Evolutionary conservation across 2,329 filamentous ascomycete genomes (phyloP), one percentile per base, ranked within the genome.

Genomic region (Monosporascus ibericus): DNA sequence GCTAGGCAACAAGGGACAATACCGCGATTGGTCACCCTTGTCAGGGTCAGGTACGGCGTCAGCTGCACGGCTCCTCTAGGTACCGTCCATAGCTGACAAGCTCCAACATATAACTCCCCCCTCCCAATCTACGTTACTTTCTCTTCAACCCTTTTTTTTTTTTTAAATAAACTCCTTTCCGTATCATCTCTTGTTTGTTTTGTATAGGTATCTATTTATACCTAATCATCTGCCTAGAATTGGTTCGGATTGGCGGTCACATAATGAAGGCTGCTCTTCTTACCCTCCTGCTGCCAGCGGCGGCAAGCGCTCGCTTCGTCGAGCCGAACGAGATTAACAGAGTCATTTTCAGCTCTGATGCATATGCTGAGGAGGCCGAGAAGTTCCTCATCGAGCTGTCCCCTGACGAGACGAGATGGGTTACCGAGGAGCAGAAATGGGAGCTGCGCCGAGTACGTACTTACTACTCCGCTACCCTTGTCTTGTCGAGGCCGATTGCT

Each of bases 361-460:
- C 68, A 24, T 57, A 65, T 18, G 48, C 64, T 15, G 63, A 58
- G 54, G 60, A 70, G 60, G 55, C 55, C 36, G 80, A 86, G 63
- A 77, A 77, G 61, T 94, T 81, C 69, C 78, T 95, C 47, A 85
- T 99, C 58, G 92, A 97, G 75, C 78, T 94, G 25, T 80, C 82
- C n/a, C 90, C 90, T 3, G 90, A 88, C 52, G 80, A 92, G 67
- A 92, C 86, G 24, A 76, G 80, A 77, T 94, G 89, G 88, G 86
- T 96, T 34, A 95, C 90, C 0, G 92, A 97, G 64, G 89, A 96
- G 37, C 85, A 96, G 74, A 99, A 97, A 73, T 96, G 92, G 91
- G 85, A 86, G 70, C 75, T 97, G 58, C 86, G 88, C 65, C 80
- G 90, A 61, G 91, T 95, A 79, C 53, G 82, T 72, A 14, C n/a